phyloP scores from a whole-genome alignment of 2,329 filamentous ascomycete genomes.

The Mycocentrospora acerina region DNA sequence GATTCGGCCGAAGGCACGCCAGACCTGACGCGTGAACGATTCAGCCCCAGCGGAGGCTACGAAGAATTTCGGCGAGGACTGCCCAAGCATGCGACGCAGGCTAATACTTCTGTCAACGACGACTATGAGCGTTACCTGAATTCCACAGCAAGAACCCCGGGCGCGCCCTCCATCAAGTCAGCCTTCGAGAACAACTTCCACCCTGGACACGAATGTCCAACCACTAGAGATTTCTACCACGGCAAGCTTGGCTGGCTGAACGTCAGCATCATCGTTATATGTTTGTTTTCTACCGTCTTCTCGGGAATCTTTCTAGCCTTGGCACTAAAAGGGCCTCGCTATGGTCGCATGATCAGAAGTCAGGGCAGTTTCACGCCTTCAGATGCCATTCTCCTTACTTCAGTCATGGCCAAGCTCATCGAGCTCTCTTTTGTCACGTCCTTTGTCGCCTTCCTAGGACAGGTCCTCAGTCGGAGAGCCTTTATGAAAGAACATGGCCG shows the following conservation, averaged over 20 bases:
- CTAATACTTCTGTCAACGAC: constrained; percentile 17
- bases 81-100: constrained; percentile 20
- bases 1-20: constrained; percentile 33
- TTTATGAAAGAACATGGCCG: constrained; percentile 57
- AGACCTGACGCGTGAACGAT: constrained; percentile 35
- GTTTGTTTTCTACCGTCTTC: constrained; percentile 64
- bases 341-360: constrained; percentile 59
- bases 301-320: constrained; percentile 68
- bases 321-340: constrained; percentile 64
- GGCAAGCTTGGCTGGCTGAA: constrained; percentile 52
- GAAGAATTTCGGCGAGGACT: constrained; percentile 30
- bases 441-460: constrained; percentile 73
- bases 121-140: constrained; percentile 37
- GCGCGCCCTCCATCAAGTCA: constrained; percentile 35
- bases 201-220: constrained; percentile 40
- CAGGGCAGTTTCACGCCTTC: constrained; percentile 58
- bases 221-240: constrained; percentile 42
- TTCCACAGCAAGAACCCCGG: constrained; percentile 21
- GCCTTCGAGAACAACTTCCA: constrained; percentile 41
- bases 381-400: constrained; percentile 67
- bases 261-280: constrained; percentile 45
- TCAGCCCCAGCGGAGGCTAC: constrained; percentile 31
- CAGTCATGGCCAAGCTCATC: constrained; percentile 72
- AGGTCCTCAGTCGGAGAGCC: constrained; percentile 70
- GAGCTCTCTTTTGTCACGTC: constrained; percentile 78